Conservation (phyloP, 2,329 filamentous ascomycete species). For the Neopestalotiopsis sp. region DNA sequence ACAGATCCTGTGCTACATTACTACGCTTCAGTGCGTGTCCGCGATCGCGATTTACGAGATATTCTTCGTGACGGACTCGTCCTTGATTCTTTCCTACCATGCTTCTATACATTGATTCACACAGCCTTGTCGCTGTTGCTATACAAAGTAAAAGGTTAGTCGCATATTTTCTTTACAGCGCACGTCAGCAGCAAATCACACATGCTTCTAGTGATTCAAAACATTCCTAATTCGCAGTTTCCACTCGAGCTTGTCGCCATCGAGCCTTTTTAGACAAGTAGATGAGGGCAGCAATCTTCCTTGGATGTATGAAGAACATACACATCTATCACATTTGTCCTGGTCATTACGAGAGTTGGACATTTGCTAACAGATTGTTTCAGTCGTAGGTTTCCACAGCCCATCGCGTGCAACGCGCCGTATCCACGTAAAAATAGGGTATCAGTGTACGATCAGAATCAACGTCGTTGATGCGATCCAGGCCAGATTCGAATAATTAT, state of each 20-base stretch:
- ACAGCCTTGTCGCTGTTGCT: not conserved
- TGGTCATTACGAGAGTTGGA: not conserved
- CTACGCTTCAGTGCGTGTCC: not conserved
- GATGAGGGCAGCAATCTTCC: conserved; percentile 72
- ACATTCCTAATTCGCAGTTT: conserved; percentile 85
- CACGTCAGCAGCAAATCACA: conserved; percentile 6
- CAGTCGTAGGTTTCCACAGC: not conserved
- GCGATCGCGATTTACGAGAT: too few species aligned
- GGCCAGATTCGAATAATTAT: too few species aligned
- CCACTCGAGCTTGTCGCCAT: conserved; percentile 71
- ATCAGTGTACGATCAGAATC: too few species aligned
- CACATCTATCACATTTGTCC: not conserved
- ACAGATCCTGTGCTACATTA: not conserved
- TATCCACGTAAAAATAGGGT: too few species aligned
- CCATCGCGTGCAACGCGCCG: too few species aligned
- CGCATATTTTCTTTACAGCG: conserved; percentile 22
- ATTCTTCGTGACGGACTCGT: too few species aligned
- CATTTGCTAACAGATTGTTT: not conserved
- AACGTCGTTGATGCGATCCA: too few species aligned
- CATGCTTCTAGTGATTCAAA: conserved; percentile 55
- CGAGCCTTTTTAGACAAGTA: conserved; percentile 62
- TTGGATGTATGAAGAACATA: conserved; percentile 72
- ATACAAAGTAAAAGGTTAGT: conserved; percentile 24
- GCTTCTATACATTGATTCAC: too few species aligned
- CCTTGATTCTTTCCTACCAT: too few species aligned